Percentiles rank a stretch among this genome's conserved stretches.
These are phyloP conservation scores for Neoarthrinium moseri DNA, from an alignment of 2,329 filamentous ascomycete species.

Conservation along the genomic window DNA sequence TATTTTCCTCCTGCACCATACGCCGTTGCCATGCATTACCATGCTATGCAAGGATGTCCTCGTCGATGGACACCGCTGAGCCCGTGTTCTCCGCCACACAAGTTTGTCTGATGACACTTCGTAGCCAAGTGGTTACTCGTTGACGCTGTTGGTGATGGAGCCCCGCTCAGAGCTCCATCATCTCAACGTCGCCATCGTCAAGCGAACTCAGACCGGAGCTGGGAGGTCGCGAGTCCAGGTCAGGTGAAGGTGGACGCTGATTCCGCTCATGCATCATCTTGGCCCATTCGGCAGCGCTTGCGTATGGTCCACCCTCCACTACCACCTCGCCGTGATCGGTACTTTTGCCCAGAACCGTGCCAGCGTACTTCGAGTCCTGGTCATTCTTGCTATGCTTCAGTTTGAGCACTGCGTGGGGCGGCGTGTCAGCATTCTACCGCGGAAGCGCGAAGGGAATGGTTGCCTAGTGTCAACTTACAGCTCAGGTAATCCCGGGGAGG, in stretches of 20 bases:
- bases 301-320: constrained; percentile 74
- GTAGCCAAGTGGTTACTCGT: not conserved
- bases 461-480: constrained; percentile 40
- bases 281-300: constrained; percentile 67
- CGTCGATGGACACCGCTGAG: too few species aligned
- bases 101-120: too few species aligned
- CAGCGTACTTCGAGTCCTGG: constrained; percentile 82
- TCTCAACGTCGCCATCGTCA: constrained; percentile 43
- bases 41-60: too few species aligned
- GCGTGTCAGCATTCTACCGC: constrained; percentile 14
- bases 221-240: constrained; percentile 40
- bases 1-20: too few species aligned
- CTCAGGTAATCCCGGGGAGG: constrained; percentile 64
- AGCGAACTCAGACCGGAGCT: constrained; percentile 60
- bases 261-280: constrained; percentile 35
- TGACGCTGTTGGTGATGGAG: not conserved
- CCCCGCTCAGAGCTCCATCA: constrained; percentile 31
- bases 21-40: too few species aligned
- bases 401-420: constrained; percentile 68
- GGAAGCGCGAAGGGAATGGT: constrained; percentile 1
- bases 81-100: too few species aligned
- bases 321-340: constrained; percentile 70
- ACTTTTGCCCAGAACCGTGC: constrained; percentile 76
- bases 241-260: constrained; percentile 23
- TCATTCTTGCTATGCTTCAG: constrained; percentile 90